These are phyloP conservation scores for Fereydounia khargensis DNA, from an alignment of 1,284 basidiomycete genomes.

Conservation along the genomic window DNA sequence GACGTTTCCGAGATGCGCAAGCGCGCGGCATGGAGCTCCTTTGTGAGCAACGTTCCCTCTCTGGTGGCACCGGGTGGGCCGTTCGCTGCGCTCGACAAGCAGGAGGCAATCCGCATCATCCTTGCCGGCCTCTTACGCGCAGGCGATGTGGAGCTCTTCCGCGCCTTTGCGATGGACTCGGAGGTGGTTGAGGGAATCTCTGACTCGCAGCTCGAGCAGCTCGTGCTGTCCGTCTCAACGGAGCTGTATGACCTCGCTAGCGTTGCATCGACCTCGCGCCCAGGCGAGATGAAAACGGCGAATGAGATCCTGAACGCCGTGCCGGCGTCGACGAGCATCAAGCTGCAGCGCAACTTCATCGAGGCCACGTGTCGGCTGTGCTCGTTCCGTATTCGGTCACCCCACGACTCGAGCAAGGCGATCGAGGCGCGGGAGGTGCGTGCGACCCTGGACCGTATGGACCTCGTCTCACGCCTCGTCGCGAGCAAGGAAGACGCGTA, in stretches of 20 bases:
- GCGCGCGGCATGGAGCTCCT: neutral
- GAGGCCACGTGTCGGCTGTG: slow-evolving; percentile 28
- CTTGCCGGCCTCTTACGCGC: slow-evolving; percentile 7
- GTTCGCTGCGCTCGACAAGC: slow-evolving; percentile 1
- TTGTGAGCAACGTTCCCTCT: neutral
- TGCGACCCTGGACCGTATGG: slow-evolving; percentile 9
- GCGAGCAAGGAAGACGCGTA: slow-evolving; percentile 18
- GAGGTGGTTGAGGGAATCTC: neutral
- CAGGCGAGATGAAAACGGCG: slow-evolving; percentile 12
- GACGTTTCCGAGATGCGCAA: neutral
- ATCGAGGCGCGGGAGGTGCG: slow-evolving; percentile 25
- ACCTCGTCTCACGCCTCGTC: slow-evolving; percentile 13
- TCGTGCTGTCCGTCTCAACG: slow-evolving; percentile 16
- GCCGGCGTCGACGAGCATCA: neutral
- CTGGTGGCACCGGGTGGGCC: neutral
- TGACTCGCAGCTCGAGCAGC: slow-evolving; percentile 2
- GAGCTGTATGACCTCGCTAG: slow-evolving; percentile 12
- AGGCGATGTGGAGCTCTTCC: slow-evolving; percentile 20
- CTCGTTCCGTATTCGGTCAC: slow-evolving; percentile 27
- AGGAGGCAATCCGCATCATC: neutral
- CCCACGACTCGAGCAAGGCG: neutral
- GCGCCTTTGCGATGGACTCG: slow-evolving; percentile 2
- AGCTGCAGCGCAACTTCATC: slow-evolving; percentile 18
- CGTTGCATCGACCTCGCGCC: slow-evolving; percentile 8
- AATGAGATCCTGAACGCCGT: slow-evolving; percentile 13